Base-by-base conservation (phyloP, 805 yeast species). In the Yarrowia hollandica region DNA sequence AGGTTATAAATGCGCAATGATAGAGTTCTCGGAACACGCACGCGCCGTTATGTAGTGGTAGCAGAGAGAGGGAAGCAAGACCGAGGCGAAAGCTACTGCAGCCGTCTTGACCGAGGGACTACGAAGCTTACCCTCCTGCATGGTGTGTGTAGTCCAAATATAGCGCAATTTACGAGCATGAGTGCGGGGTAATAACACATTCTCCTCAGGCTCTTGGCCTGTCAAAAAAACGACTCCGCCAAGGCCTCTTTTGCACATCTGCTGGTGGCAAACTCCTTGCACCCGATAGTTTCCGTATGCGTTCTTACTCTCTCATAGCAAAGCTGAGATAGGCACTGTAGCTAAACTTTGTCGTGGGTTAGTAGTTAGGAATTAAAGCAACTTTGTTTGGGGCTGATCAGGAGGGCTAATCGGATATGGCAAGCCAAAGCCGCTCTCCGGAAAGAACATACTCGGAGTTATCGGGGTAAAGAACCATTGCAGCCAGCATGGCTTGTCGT, bases 21-120 rank as follows among this genome's bases (percentile, higher is more conserved):
- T 44, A 44, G 37, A 44, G 54, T 44, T 44, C 26, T 14, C 10
- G 35, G 34, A n/a, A 30, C 35, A 44, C 23, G 35, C 54, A 44
- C 54, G 54, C 54, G 54, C 37, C 54, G 37, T 19, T 44, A n/a
- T n/a, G n/a, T n/a, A n/a, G n/a, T n/a, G n/a, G n/a, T n/a, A n/a
- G n/a, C n/a, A 33, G 37, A 15, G 18, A 33, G 18, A 33, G 18
- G 14, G 18, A 33, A 15, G 18, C 15, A 33, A 33, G 37, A 33
- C 37, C 37, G 37, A 33, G 37, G 48, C 14, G 11, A 35, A 41
- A 23, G 33, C 31, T 39, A 39, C 31, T 39, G 44, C 30, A 38
- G 48, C 48, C 48, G 16, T 28, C 34, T 16, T 15, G 30, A 23
- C 46, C 46, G 46, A 39, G 46, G 46, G 31, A 39, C 10, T 21